Evolutionary conservation across 1,139 yeast species (phyloP).

Genomic region (Kazachstania sp.): DNA sequence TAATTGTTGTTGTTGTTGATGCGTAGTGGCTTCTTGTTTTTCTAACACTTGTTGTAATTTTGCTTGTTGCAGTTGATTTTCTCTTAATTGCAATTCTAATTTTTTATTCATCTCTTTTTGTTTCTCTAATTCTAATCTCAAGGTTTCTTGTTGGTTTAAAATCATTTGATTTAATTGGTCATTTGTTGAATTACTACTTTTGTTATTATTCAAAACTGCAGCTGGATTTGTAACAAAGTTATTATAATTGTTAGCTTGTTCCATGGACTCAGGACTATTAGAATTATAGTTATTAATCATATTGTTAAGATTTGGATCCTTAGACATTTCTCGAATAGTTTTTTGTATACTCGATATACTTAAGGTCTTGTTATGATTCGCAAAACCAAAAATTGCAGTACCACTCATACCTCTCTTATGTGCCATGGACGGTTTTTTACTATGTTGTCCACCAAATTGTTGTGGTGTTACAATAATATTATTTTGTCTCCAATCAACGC

Average conservation of each 20-base stretch:
- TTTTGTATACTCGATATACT: constrained; percentile 23
- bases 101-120: constrained; percentile 27
- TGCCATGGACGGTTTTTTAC: constrained; percentile 2
- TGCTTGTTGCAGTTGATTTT: constrained; percentile 23
- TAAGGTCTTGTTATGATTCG: constrained; percentile 45
- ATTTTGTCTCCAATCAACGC: constrained; percentile 8
- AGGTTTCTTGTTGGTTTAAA: constrained; percentile 26
- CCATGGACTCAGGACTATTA: background rate
- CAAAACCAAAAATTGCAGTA: constrained; percentile 56
- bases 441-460: constrained; percentile 1
- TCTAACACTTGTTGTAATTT: constrained; percentile 20
- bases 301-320: constrained; percentile 5
- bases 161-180: constrained; percentile 17
- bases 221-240: background rate
- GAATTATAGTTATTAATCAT: background rate
- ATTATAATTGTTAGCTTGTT: background rate
- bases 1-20: constrained; percentile 6
- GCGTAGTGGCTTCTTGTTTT: constrained; percentile 19
- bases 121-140: constrained; percentile 24
- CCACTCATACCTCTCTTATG: constrained; percentile 42
- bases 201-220: background rate
- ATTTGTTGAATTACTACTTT: background rate
- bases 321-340: constrained; percentile 5
- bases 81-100: constrained; percentile 22
- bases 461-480: constrained; percentile 4